Base-by-base conservation (phyloP, 169 alveolate genomes). In the Plasmodium vivax region DNA sequence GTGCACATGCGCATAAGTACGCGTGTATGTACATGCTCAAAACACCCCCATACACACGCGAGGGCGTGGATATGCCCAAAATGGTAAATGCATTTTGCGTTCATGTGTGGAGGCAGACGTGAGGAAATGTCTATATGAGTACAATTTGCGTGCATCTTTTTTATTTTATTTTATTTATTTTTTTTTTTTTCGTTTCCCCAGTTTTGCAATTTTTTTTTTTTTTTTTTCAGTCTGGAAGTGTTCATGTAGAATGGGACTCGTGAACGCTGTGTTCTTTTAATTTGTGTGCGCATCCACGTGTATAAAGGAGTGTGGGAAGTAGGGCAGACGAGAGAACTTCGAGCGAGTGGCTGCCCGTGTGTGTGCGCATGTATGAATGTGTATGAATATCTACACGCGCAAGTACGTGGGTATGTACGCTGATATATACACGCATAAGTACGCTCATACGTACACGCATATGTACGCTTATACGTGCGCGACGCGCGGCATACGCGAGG, bases 21-120 rank as follows among this genome's bases (percentile, higher is more conserved):
- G 84, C 68, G 84, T 34, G 84, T 77, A 77, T 77, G 47, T 77
- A 34, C 84, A 77, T 77, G 84, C 19, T 14, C 3, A 14, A 14
- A 51, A 51, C 36, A 77, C 23, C 19, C 47, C 43, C 32, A 14
- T 19, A 77, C 23, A 1, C 47, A 77, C 32, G 9, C 51, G 10
- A 3, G 8, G 23, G 16, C 8, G 51, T 77, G 12, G 6, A 8
- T 34, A 77, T 12, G 47, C 32, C 43, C 14, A 77, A 77, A 77
- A 30, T 19, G 51, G 30, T 3, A 34, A 19, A 32, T 34, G 43
- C 9, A 41, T 30, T 34, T 30, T 51, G 47, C 9, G 54, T 34
- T 9, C 7, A 51, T 51, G 51, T 77, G 27, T 77, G 30, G 43
- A 77, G 8, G 12, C 71, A 51, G 62, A 14, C 62, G 8, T 51